Evolutionary conservation across 2,329 filamentous ascomycete genomes (phyloP).

Genomic region (Neodidymelliopsis sp.): DNA sequence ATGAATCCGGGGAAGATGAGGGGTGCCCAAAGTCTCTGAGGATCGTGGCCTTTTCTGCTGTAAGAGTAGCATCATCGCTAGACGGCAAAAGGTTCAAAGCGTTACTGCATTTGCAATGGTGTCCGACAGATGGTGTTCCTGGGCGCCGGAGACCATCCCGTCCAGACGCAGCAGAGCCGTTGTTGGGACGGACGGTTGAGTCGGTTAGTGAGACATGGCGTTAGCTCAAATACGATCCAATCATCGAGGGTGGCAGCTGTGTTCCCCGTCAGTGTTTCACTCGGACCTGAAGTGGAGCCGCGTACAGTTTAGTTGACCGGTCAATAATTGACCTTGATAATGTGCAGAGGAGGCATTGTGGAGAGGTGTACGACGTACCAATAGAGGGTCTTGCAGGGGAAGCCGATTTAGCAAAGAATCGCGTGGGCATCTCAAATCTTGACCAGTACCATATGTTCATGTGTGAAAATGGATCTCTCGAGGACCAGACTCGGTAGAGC

Average conservation of each 20-base stretch:
- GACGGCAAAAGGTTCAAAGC: neutral
- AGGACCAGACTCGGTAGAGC: neutral
- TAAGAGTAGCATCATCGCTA: neutral
- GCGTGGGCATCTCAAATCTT: too few species aligned
- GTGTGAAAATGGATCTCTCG: neutral
- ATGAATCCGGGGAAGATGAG: neutral
- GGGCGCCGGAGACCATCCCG: slow-evolving; percentile 4
- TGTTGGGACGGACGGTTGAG: slow-evolving; percentile 10
- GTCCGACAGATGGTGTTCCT: neutral
- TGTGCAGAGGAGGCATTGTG: neutral
- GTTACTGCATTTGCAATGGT: slow-evolving; percentile 2
- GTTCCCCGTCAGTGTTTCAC: slow-evolving; percentile 3
- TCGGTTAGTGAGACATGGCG: slow-evolving; percentile 7
- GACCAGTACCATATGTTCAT: too few species aligned
- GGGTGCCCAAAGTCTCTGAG: neutral
- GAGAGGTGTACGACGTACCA: neutral
- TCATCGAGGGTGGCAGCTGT: neutral
- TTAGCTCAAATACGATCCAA: slow-evolving; percentile 7
- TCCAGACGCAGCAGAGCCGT: slow-evolving; percentile 6
- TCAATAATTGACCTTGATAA: neutral
- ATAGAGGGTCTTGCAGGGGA: too few species aligned
- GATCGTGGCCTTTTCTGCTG: neutral
- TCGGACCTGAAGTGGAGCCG: slow-evolving; percentile 1
- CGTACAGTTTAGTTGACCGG: neutral
- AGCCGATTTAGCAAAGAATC: too few species aligned